Base-by-base conservation (phyloP, 331 rosid species). In the Quercus tomentella region DNA sequence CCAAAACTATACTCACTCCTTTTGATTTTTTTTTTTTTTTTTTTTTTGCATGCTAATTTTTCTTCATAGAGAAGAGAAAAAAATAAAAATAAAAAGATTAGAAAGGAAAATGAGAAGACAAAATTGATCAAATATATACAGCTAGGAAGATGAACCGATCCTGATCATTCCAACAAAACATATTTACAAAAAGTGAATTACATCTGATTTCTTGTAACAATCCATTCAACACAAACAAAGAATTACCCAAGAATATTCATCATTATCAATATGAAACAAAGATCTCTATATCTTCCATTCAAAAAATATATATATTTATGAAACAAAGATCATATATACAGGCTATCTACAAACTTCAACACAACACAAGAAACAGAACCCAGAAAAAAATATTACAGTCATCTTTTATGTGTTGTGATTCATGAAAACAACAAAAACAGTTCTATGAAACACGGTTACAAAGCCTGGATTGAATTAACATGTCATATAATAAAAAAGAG, bases 241-340 rank as follows among this genome's bases (percentile, higher is more conserved):
- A 72, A 16, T 52, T 25, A 74, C 76, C 75, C 79, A 73, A 45
- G 75, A 58, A 12, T 49, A 41, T 41, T 57, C 16, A 57, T 57
- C 41, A 22, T 10, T 49, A 66, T 35, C 41, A 75, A 23, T 45
- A 41, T 9, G 45, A 41, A 8, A 41, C 12, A 41, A 41, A 41
- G 45, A 41, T 41, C 45, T 41, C 45, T 0, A 41, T 0, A 41
- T 41, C 45, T 41, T 41, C 45, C 12, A 41, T 41, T 41, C 45
- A 41, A 37, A 35, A 11, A 2, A 35, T 6, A 35, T 6, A 35
- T 49, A 11, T 12, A 49, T 12, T 0, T 49, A 12, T 12, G 54
- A n/a, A 49, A 28, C 14, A 43, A 67, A 54, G 79, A 80, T 74
- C 55, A 74, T 3, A 74, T 3, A 35, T 35, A 7, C 43, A 74